Conservation (phyloP, 1,284 basidiomycete genomes). For the Microstroma glucosiphilum region DNA sequence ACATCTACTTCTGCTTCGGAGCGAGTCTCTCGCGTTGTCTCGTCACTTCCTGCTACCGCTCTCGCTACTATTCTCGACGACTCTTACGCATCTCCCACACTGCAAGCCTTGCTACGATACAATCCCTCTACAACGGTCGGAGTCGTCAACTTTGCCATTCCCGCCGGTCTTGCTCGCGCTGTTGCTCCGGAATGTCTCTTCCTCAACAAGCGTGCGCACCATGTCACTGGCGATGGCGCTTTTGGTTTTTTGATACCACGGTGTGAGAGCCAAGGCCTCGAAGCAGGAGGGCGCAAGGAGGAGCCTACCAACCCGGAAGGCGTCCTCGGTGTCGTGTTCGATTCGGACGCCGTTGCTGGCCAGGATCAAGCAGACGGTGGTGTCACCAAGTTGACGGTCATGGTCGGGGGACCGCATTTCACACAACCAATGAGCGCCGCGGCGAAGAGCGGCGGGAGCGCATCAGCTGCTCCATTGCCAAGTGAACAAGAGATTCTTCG, state of each 20-base stretch:
- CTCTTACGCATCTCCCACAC: slow-evolving; percentile 42
- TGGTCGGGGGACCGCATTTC: slow-evolving; percentile 70
- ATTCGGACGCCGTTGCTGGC: slow-evolving; percentile 54
- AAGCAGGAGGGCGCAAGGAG: not conserved
- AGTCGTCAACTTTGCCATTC: slow-evolving; percentile 42
- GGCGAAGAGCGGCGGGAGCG: too few relatives aligned
- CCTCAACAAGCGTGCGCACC: slow-evolving; percentile 62
- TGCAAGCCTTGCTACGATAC: slow-evolving; percentile 36
- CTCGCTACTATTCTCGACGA: slow-evolving; percentile 21
- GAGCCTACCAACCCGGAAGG: slow-evolving; percentile 54
- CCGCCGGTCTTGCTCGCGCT: slow-evolving; percentile 46
- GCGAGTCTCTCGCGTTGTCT: slow-evolving; percentile 45
- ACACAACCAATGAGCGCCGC: slow-evolving; percentile 24
- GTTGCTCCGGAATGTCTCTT: slow-evolving; percentile 55
- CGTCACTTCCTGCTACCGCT: slow-evolving; percentile 42
- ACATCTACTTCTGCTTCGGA: not conserved
- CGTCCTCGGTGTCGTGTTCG: slow-evolving; percentile 60
- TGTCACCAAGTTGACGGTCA: slow-evolving; percentile 69
- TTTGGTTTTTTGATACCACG: slow-evolving; percentile 93
- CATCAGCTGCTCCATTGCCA: slow-evolving; percentile 55
- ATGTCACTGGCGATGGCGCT: slow-evolving; percentile 64
- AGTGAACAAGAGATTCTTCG: slow-evolving; percentile 21
- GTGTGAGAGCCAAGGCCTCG: slow-evolving; percentile 49
- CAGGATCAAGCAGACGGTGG: slow-evolving; percentile 17
- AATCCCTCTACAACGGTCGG: slow-evolving; percentile 46